A percentile compares a stretch with the other conserved stretches of the same genome.
phyloP scores from a whole-genome alignment of 2,329 filamentous ascomycete genomes.

The Fusarium buharicum region DNA sequence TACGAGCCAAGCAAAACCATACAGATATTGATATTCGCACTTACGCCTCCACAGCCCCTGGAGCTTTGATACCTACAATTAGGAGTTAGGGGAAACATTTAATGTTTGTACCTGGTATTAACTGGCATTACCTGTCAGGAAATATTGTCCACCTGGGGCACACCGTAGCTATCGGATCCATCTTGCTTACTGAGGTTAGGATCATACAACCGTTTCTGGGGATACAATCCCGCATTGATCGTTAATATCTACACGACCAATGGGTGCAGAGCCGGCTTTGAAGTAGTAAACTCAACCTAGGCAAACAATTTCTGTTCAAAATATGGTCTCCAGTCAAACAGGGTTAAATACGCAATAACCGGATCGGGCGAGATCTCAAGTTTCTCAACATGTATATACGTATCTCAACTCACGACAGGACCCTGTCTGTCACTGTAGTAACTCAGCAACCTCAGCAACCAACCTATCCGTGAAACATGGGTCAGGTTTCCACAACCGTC shows the following conservation, averaged over 20 bases:
- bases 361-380: constrained; percentile 3
- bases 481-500: constrained; percentile 11
- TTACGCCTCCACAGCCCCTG: neutral
- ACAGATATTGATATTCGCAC: constrained; percentile 5
- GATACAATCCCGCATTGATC: constrained; percentile 1
- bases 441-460: constrained; percentile 22
- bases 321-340: constrained; percentile 10
- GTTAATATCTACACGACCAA: neutral
- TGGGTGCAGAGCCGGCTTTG: neutral
- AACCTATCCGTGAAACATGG: constrained; percentile 20
- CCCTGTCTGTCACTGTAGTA: constrained; percentile 23
- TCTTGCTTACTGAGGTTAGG: constrained; percentile 3
- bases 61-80: neutral
- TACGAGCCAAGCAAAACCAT: constrained; percentile 3
- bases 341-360: constrained; percentile 12
- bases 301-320: constrained; percentile 17
- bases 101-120: constrained; percentile 8
- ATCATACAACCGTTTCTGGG: constrained; percentile 9
- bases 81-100: constrained; percentile 5
- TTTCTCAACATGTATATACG: neutral
- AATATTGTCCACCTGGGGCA: constrained; percentile 5
- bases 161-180: neutral
- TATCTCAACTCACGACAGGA: constrained; percentile 5
- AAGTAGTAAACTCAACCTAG: constrained; percentile 12
- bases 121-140: neutral